Percentiles rank a stretch among this genome's conserved stretches.
These are phyloP conservation scores for Mycosphaerella sp. DNA, from an alignment of 2,329 filamentous ascomycete genomes.

Conservation along the genomic window DNA sequence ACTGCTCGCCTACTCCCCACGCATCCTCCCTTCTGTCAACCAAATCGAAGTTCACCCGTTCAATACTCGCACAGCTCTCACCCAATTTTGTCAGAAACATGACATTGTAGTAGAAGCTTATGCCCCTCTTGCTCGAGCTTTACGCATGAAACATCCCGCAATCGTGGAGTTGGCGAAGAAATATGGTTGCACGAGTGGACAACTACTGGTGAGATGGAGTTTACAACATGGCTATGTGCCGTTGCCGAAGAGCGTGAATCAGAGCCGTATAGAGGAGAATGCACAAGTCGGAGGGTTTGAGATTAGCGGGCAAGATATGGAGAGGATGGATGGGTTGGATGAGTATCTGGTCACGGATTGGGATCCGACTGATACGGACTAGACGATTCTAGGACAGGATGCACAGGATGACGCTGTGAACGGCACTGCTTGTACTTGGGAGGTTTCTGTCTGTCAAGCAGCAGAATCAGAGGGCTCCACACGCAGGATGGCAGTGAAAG, in stretches of 20 bases:
- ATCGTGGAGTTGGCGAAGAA: constrained; percentile 58
- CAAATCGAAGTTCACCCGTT: constrained; percentile 80
- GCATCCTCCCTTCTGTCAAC: constrained; percentile 62
- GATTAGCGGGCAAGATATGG: constrained; percentile 59
- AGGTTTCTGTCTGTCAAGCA: no score
- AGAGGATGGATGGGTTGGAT: constrained; percentile 57
- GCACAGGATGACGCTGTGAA: not conserved
- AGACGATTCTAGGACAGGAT: not conserved
- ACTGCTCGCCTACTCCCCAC: constrained; percentile 56
- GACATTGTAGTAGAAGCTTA: constrained; percentile 71
- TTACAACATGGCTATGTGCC: constrained; percentile 67
- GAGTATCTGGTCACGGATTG: constrained; percentile 60
- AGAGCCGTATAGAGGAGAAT: constrained; percentile 60
- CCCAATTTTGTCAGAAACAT: constrained; percentile 58
- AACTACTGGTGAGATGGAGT: constrained; percentile 72
- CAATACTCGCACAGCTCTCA: constrained; percentile 65
- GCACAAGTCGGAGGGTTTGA: constrained; percentile 54
- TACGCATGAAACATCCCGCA: constrained; percentile 61
- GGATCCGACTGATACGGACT: not conserved
- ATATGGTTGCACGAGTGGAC: constrained; percentile 63
- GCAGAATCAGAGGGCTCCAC: no score
- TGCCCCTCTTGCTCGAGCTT: constrained; percentile 65
- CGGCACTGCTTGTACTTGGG: not conserved
- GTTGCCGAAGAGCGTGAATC: constrained; percentile 63
- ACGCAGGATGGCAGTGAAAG: no score